A percentile compares a stretch with the other conserved stretches of the same genome.
phyloP scores from a whole-genome alignment of 2,329 filamentous ascomycete species.

The Penicillium sp. region DNA sequence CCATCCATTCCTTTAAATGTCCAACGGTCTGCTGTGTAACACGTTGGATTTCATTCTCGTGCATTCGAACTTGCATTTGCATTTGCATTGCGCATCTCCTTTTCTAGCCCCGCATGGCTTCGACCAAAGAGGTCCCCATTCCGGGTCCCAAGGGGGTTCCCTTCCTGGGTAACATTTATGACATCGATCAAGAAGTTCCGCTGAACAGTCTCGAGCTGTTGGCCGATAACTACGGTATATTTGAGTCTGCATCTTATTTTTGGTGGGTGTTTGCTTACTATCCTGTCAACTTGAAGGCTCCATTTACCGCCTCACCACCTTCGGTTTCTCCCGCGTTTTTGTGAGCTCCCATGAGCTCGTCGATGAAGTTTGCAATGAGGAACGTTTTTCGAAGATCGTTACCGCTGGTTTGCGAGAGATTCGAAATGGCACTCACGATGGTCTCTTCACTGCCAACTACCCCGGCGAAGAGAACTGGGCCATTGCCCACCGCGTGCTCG shows the following conservation, averaged over 20 bases:
- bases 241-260: neutral
- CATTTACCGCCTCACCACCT: conserved; percentile 62
- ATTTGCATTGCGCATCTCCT: neutral
- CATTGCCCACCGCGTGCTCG: conserved; percentile 58
- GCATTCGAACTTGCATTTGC: neutral
- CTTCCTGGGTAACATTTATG: conserved; percentile 67
- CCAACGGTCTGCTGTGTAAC: neutral
- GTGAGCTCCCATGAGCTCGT: conserved; percentile 59
- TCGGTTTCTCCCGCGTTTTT: conserved; percentile 52
- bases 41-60: neutral
- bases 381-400: conserved; percentile 65
- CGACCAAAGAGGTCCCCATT: conserved; percentile 47
- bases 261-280: neutral
- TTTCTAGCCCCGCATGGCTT: conserved; percentile 16
- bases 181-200: conserved; percentile 65
- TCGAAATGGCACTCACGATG: conserved; percentile 65
- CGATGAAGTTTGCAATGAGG: conserved; percentile 68
- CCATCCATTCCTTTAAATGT: neutral
- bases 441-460: conserved; percentile 64
- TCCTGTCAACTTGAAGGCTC: conserved; percentile 47
- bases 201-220: conserved; percentile 60
- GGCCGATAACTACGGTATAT: conserved; percentile 67
- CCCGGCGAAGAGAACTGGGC: conserved; percentile 63
- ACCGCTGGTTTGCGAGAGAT: conserved; percentile 58
- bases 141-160: conserved; percentile 68